Evolutionary conservation across 1,284 basidiomycete genomes (phyloP), one percentile per base, ranked within the genome.

Genomic region (Fomitopsis betulina): DNA sequence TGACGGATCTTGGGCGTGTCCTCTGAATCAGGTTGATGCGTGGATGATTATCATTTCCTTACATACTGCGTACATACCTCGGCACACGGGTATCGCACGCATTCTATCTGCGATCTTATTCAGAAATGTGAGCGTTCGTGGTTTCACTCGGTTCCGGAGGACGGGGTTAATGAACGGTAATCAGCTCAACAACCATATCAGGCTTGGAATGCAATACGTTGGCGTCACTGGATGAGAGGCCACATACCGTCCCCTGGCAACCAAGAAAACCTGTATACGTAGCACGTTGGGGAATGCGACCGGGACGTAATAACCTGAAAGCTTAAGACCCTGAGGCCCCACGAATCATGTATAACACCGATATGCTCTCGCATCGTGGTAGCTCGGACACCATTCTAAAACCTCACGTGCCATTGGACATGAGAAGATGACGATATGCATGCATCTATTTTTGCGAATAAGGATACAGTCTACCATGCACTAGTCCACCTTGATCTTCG

Each of bases 401-500:
- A 5, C 6, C 39, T 19, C 13, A 4, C 17, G n/a, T 19, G 39
- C 21, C 15, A 21, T 37, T 37, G 35, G 35, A 37, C 35, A 37
- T 37, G 8, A 43, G 23, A 43, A 33, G 49, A 35, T 35, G 49
- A 21, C 33, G n/a, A 35, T 35, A 32, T 10, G 45, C 25, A 15
- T 47, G 45, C 23, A 30, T 47, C 45, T 47, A 47, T 45, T 45
- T 15, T 30, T 30, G 25, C 35, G 19, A 27, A 30, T 47, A 47
- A 21, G 45, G 33, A 27, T 38, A 38, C 50, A 38, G n/a, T 21
- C 50, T 19, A 43, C 32, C 27, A 9, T 37, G 35, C 13, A 52
- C 50, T 55, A 55, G 54, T 59, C 55, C 54, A 37, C 12, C 23
- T 60, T 54, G 37, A 80, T 62, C 67, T 79, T 79, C 51, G 78